Base-by-base conservation (phyloP, 2,329 filamentous ascomycete genomes). In the Aschersonia sp. region DNA sequence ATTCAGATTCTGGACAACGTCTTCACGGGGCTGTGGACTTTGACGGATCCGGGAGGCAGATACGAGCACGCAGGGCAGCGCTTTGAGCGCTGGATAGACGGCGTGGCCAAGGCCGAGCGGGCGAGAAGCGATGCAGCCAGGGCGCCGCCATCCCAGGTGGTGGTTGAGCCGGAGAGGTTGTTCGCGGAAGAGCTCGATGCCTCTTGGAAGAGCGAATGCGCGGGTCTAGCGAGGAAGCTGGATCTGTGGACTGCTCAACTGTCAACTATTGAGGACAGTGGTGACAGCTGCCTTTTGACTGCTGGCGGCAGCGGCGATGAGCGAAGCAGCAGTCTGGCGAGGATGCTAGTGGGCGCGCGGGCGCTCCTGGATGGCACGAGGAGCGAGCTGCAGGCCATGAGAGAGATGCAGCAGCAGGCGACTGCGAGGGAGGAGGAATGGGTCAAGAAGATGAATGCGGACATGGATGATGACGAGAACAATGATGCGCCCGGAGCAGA, bases 301-400 rank as follows among this genome's bases (percentile, higher is more conserved):
- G 22, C 22, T 22, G 22, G 10, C 9, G 40, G 7, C 2, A 32
- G 30, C 46, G 50, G 49, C 4, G 29, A 42, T 32, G 29, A 9
- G 43, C 42, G 10, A 10, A n/a, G 10, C 31, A 48, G 60, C 12
- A 75, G 68, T 50, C 56, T 82, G 47, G 63, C 57, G 29, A 60
- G 64, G 31, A 68, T 79, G 53, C 58, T 83, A 40, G 60, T 59
- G 6, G 69, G 66, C 2, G 76, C 71, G 48, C 60, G 66, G 29
- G 57, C 55, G 12, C 60, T 84, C 43, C 68, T 82, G 10, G 57
- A 64, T 44, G 75, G 71, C 37, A 83, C 83, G 79, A 60, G 80
- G 43, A 66, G 65, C n/a, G 81, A 84, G 64, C 63, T 85, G 52
- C 60, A 61, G n/a, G 51, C 72, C 50, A 84, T 85, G 80, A 69